Percentiles rank a stretch among this genome's conserved stretches.
phyloP scores from a whole-genome alignment of 1,284 basidiomycete genomes.

The Sphagnurus paluster region DNA sequence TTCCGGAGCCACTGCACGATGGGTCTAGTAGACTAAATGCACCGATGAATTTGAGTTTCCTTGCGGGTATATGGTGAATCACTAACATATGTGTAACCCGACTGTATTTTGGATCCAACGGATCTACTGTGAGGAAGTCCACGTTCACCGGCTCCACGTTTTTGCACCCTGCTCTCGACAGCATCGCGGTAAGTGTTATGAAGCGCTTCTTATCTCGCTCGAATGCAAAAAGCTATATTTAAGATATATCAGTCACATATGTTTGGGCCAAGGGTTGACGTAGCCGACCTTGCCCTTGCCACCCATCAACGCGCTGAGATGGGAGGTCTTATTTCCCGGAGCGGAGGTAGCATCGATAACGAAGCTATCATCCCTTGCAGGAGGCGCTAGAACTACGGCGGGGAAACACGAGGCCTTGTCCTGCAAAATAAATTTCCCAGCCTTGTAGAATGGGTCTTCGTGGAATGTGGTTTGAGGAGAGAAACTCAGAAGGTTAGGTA shows the following conservation, averaged over 20 bases:
- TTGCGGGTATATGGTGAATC: not conserved
- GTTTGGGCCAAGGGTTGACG: not conserved
- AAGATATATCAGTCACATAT: constrained; percentile 2
- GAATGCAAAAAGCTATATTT: constrained; percentile 79
- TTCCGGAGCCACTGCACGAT: constrained; percentile 91
- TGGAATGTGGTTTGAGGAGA: constrained; percentile 64
- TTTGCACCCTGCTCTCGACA: constrained; percentile 73
- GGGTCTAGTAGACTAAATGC: constrained; percentile 79
- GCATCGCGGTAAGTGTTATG: constrained; percentile 81
- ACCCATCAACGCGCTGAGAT: constrained; percentile 85
- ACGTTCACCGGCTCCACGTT: constrained; percentile 74
- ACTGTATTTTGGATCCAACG: constrained; percentile 58
- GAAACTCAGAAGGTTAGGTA: constrained; percentile 81
- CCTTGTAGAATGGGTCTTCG: constrained; percentile 60
- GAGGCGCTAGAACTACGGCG: constrained; percentile 76
- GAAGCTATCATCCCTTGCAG: constrained; percentile 45
- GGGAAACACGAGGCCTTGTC: constrained; percentile 99
- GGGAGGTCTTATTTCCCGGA: constrained; percentile 97
- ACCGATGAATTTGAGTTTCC: constrained; percentile 6
- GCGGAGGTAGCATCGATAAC: constrained; percentile 97
- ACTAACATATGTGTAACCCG: constrained; percentile 84
- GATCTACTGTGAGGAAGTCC: constrained; percentile 81
- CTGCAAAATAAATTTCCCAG: constrained; percentile 89
- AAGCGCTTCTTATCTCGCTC: constrained; percentile 83
- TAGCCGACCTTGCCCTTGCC: constrained; percentile 73